Percentiles rank a stretch among this genome's conserved stretches.
These are phyloP conservation scores for Cladosporium oxysporum DNA, from an alignment of 2,329 filamentous ascomycete genomes.

Conservation along the genomic window DNA sequence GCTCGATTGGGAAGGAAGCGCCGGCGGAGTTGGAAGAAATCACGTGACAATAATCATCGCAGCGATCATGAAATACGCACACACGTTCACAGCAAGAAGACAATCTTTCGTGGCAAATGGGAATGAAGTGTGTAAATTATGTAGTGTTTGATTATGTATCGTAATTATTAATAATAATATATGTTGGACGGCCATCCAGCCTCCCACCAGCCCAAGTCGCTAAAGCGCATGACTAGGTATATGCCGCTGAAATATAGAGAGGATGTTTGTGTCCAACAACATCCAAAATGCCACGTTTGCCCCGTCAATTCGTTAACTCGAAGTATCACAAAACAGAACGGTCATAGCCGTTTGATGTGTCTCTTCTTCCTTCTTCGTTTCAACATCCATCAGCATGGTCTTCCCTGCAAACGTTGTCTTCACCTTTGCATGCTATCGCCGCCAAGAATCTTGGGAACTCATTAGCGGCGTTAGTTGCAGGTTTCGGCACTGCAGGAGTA, in stretches of 20 bases:
- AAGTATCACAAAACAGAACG: neutral
- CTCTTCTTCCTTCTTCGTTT: neutral
- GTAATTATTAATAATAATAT: neutral
- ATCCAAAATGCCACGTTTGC: neutral
- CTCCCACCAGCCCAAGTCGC: slow-evolving; percentile 4
- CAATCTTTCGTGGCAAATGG: neutral
- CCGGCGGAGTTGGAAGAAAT: neutral
- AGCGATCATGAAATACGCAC: neutral
- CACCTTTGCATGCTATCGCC: slow-evolving; percentile 10
- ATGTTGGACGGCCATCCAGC: neutral
- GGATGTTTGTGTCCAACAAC: neutral
- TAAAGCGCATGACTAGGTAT: slow-evolving; percentile 5
- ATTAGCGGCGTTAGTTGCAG: slow-evolving; percentile 18
- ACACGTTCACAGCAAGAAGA: neutral
- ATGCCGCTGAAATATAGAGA: slow-evolving; percentile 11
- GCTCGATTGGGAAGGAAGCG: slow-evolving; percentile 17
- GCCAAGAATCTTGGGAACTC: slow-evolving; percentile 19
- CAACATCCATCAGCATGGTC: neutral
- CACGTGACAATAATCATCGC: neutral
- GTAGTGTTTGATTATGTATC: neutral
- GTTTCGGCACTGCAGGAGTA: slow-evolving; percentile 10
- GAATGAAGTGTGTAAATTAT: neutral
- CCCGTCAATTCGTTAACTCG: slow-evolving; percentile 2
- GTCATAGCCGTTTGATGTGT: neutral
- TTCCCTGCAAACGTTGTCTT: neutral